Evolutionary conservation across 345 rosid genomes (phyloP), one percentile per base, ranked within the genome.

Genomic region (Pugionium cornutum): DNA sequence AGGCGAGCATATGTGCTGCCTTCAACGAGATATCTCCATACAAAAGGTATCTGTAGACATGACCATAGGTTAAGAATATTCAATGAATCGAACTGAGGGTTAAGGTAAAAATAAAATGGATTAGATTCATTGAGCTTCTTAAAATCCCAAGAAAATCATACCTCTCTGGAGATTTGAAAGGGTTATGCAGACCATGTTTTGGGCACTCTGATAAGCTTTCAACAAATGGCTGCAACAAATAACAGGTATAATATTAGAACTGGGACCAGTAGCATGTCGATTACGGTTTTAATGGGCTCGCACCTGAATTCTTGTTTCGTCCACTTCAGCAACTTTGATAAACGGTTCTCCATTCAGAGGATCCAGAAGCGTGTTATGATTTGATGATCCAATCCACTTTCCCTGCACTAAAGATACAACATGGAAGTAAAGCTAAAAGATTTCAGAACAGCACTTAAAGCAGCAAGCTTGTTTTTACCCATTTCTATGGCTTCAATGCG

Each of bases 151-250:
- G 72, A 36, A 74, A 47, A 54, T 8, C 35, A 61, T 73, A 94
- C 99, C 97, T 90, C 80, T 90, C 99, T 0, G 96, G 97, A 72
- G 95, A 78, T 64, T 88, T 94, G 72, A 94, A 94, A 67, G 99
- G 99, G 83, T 94, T 94, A 80, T 88, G 99, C 5, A 94, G 69
- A 64, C 97, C 99, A 82, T 88, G 96, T 80, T 94, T 94, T 0
- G 97, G 92, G 79, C 99, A 94, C 78, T 82, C 81, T 61, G 87
- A 68, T 81, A 94, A 84, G 84, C 99, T 90, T 75, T 88, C 95
- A 52, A 90, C 92, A 82, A 83, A 94, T 68, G 96, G 95, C 99
- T 94, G 79, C 80, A 81, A 60, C 62, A 64, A 47, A 68, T 53
- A 80, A 64, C 62, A 75, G 4, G 49, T 30, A 45, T 45, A 63